phyloP scores from a whole-genome alignment of 305 asterid genomes.

The Fraxinus angustifolia region DNA sequence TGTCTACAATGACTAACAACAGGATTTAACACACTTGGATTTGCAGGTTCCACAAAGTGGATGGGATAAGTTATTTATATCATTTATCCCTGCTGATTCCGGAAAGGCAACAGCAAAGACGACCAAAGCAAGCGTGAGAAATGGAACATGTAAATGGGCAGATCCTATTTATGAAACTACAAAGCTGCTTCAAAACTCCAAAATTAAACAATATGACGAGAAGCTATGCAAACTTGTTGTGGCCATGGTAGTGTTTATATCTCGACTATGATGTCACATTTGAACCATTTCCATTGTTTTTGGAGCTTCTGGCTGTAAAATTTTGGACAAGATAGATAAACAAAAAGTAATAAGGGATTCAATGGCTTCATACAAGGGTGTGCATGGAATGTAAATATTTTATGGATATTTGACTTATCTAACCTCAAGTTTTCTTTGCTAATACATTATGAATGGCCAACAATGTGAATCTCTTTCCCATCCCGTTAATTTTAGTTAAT shows the following conservation, averaged over 20 bases:
- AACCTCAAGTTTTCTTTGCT: not conserved
- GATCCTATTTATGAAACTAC: conserved; percentile 99
- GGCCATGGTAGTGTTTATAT: conserved; percentile 67
- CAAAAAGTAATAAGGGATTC: not conserved
- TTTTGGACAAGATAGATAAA: conserved; percentile 5
- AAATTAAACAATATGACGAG: conserved; percentile 81
- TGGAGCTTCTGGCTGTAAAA: conserved; percentile 5
- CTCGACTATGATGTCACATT: conserved; percentile 7
- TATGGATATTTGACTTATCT: not conserved
- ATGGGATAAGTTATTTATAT: conserved; percentile 95
- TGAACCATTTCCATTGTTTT: not conserved
- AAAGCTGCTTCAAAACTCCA: conserved; percentile 86
- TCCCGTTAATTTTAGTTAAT: not conserved
- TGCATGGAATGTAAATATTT: not conserved
- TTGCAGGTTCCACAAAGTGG: conserved; percentile 91
- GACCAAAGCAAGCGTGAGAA: conserved; percentile 87
- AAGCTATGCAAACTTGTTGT: conserved; percentile 91
- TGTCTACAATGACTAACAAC: conserved; percentile 8
- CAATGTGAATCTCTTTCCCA: not conserved
- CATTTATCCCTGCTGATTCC: conserved; percentile 72
- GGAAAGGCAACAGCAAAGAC: conserved; percentile 90
- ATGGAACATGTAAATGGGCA: conserved; percentile 97
- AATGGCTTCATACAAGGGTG: not conserved
- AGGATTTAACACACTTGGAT: conserved; percentile 15
- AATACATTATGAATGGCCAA: not conserved